Evolutionary conservation across 768 basidiomycete genomes (phyloP), one percentile per base, ranked within the genome.

Genomic region (Psilocybe cyanescens): DNA sequence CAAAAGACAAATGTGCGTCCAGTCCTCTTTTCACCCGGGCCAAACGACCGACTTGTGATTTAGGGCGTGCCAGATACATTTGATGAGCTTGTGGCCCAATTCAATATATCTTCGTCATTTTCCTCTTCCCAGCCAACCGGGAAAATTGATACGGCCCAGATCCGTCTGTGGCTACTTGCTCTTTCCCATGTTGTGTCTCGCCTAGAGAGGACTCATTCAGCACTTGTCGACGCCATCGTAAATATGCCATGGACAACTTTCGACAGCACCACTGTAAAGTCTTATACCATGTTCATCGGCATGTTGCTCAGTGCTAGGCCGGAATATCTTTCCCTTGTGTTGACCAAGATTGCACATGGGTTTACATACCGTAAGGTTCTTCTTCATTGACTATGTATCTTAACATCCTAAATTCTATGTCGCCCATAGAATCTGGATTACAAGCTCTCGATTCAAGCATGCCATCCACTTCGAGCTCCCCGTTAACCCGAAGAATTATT

Each of bases 171-270:
- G 91, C 83, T 99, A 31, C 81, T 88, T 31, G 93, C 95, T 0
- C 82, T 99, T 29, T 91, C 94, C 0, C 94, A 98, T 69, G 92
- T 95, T 61, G 94, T 98, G 57, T 96, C 95, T 28, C 86, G 93
- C 45, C 81, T 99, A 33, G 95, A 95, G 67, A 87, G 87, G 52
- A 80, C 83, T 8, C 96, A 99, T 71, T 79, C 87, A 14, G 71
- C 86, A 0, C 85, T 99, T 31, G 89, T 98, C 39, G 87, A 95
- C 63, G 94, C 95, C 12, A 86, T 99, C 60, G 81, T 98, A 46
- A 83, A 82, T 63, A 82, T 98, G 70, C 94, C 95, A 11, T 99
- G 97, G 97, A 89, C 92, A 14, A 92, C 88, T n/a, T 86, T 94
- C 75, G 95, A 97, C 70, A 84, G 84, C 33, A 77, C 79, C 35